These are phyloP conservation scores for Noccaea bulbosa DNA, from an alignment of 345 rosid genomes.

Conservation along the genomic window DNA sequence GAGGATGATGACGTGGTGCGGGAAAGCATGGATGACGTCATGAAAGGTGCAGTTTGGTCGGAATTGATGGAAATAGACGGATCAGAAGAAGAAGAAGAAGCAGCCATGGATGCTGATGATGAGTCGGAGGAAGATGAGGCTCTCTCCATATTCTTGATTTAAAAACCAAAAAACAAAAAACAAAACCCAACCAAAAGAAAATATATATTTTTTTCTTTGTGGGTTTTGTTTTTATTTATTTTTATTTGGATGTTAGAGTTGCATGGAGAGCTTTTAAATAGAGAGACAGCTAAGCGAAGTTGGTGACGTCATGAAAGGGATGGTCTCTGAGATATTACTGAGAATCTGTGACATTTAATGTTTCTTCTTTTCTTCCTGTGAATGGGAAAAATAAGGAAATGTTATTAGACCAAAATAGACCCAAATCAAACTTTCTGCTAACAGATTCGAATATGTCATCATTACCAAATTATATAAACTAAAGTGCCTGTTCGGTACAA, in stretches of 20 bases:
- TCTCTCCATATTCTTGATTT: slow-evolving; percentile 32
- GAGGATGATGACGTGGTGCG: slow-evolving; percentile 44
- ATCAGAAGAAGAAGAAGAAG: slow-evolving; percentile 27
- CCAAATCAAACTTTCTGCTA: slow-evolving; percentile 3
- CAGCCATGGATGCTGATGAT: slow-evolving; percentile 37
- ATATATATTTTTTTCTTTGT: neutral
- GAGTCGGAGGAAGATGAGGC: slow-evolving; percentile 30
- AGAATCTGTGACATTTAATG: slow-evolving; percentile 44
- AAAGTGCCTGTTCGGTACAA: neutral
- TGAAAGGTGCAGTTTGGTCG: slow-evolving; percentile 27
- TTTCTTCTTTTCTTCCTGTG: slow-evolving; percentile 27
- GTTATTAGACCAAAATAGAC: slow-evolving; percentile 29
- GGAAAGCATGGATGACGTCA: slow-evolving; percentile 43
- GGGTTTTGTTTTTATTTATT: slow-evolving; percentile 38
- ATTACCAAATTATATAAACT: slow-evolving; percentile 26
- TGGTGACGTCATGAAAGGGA: slow-evolving; percentile 37
- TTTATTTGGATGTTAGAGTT: slow-evolving; percentile 25
- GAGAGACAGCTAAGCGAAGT: slow-evolving; percentile 45
- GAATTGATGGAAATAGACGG: slow-evolving; percentile 34
- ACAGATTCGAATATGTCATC: slow-evolving; percentile 32
- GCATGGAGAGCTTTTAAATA: slow-evolving; percentile 45
- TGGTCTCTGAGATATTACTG: slow-evolving; percentile 42
- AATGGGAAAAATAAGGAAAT: slow-evolving; percentile 14
- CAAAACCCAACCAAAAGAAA: slow-evolving; percentile 24
- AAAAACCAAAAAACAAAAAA: slow-evolving; percentile 31